These are phyloP conservation scores for Suillus americanus DNA, from an alignment of 768 basidiomycete genomes.

Conservation along the genomic window DNA sequence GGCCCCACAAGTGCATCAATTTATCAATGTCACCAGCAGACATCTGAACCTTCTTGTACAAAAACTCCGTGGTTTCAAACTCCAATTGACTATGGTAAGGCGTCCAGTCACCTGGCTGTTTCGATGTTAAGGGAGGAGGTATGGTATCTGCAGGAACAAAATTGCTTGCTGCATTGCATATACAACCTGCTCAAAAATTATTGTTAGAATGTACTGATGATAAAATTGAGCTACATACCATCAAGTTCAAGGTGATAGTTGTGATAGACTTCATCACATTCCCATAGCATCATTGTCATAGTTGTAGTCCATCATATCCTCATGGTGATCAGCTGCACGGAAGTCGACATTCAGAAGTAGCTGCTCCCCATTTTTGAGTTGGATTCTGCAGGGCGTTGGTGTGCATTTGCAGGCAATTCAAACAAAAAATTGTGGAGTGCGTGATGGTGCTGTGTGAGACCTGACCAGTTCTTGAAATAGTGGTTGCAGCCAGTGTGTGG, in stretches of 20 bases:
- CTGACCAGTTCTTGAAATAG: neutral
- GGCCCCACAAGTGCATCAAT: neutral
- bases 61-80: neutral
- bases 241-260: neutral
- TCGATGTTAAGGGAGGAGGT: neutral
- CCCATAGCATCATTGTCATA: neutral
- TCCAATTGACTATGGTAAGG: neutral
- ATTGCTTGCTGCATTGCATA: neutral
- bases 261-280: neutral
- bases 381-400: no score
- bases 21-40: neutral
- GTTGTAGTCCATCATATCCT: no score
- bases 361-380: neutral
- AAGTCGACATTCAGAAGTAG: no score
- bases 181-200: neutral
- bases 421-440: neutral
- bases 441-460: neutral
- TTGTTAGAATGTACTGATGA: no score
- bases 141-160: neutral
- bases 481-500: neutral
- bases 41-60: neutral
- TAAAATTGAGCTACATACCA: neutral
- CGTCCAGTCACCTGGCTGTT: neutral
- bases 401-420: no score
- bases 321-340: no score